Evolutionary conservation across 257 asterid genomes (phyloP).

Genomic region (Penstemon davidsonii): DNA sequence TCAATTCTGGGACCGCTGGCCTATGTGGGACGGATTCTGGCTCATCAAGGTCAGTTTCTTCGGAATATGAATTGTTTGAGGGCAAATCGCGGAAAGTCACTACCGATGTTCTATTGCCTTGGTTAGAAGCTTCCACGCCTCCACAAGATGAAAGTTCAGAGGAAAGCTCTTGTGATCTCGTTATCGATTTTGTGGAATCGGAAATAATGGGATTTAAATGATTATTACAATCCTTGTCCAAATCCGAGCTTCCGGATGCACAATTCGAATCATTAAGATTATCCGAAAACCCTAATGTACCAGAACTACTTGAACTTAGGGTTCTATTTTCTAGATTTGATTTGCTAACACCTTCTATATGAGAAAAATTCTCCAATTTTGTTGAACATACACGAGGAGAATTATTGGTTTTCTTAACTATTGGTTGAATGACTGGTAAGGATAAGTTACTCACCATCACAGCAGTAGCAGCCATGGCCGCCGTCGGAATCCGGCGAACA

Average conservation of each 20-base stretch:
- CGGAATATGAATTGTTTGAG: slow-evolving; percentile 32
- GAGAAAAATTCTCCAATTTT: slow-evolving; percentile 19
- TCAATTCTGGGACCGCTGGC: slow-evolving; percentile 44
- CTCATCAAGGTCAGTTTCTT: slow-evolving; percentile 39
- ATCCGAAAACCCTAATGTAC: slow-evolving; percentile 67
- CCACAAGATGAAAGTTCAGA: slow-evolving; percentile 32
- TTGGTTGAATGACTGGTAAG: slow-evolving; percentile 81
- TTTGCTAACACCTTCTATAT: slow-evolving; percentile 24
- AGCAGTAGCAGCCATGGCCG: slow-evolving; percentile 49
- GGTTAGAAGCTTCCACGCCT: slow-evolving; percentile 34
- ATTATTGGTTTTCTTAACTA: slow-evolving; percentile 37
- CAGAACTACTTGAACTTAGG: slow-evolving; percentile 66
- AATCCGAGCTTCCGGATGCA: slow-evolving; percentile 60
- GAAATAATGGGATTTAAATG: slow-evolving; percentile 19
- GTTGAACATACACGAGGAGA: background rate
- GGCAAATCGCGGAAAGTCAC: slow-evolving; percentile 52
- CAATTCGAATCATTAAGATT: slow-evolving; percentile 36
- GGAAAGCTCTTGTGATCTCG: slow-evolving; percentile 32
- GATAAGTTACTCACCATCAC: slow-evolving; percentile 35
- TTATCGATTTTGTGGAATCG: slow-evolving; percentile 27
- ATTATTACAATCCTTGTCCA: slow-evolving; percentile 29
- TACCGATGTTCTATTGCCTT: slow-evolving; percentile 35
- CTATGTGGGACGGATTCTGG: slow-evolving; percentile 29
- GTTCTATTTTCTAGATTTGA: slow-evolving; percentile 34
- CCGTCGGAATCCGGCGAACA: slow-evolving; percentile 74